phyloP scores from a whole-genome alignment of 805 yeast genomes.

The Kodamaea sagamina region DNA sequence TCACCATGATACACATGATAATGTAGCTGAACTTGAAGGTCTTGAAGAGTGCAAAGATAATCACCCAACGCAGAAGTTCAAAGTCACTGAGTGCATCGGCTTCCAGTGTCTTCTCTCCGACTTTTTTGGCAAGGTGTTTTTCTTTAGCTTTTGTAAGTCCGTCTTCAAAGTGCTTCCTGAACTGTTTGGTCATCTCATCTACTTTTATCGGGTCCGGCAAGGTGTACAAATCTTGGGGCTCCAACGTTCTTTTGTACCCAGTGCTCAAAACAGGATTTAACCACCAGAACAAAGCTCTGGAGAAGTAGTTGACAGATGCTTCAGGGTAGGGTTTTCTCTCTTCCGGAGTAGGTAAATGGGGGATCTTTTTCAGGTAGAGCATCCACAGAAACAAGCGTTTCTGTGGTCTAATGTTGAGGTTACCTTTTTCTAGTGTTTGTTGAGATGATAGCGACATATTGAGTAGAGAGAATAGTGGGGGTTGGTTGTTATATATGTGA shows the following conservation, averaged over 20 bases:
- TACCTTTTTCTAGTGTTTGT: too few relatives aligned
- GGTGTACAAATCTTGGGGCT: constrained; percentile 57
- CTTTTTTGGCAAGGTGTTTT: constrained; percentile 22
- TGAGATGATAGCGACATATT: too few relatives aligned
- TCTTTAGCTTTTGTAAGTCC: constrained; percentile 15
- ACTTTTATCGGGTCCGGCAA: constrained; percentile 31
- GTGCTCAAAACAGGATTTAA: constrained; percentile 58
- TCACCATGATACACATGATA: constrained; percentile 29
- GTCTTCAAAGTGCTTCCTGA: constrained; percentile 20
- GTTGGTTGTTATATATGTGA: too few relatives aligned
- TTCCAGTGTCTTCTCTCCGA: constrained; percentile 28
- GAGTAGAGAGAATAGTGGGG: too few relatives aligned
- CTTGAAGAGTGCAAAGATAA: constrained; percentile 18
- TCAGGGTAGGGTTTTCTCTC: constrained; percentile 52
- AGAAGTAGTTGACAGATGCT: constrained; percentile 38
- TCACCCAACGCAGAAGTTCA: constrained; percentile 22
- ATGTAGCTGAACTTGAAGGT: constrained; percentile 13
- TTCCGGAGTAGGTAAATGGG: constrained; percentile 50
- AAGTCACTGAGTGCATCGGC: constrained; percentile 15
- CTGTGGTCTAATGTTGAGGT: constrained; percentile 19
- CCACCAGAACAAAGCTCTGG: constrained; percentile 64
- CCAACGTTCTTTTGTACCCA: constrained; percentile 73
- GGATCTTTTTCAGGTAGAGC: constrained; percentile 34
- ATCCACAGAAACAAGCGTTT: constrained; percentile 35
- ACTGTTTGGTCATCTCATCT: constrained; percentile 30